phyloP scores from a whole-genome alignment of 768 basidiomycete genomes.

The Rhodotorula babjevae region DNA sequence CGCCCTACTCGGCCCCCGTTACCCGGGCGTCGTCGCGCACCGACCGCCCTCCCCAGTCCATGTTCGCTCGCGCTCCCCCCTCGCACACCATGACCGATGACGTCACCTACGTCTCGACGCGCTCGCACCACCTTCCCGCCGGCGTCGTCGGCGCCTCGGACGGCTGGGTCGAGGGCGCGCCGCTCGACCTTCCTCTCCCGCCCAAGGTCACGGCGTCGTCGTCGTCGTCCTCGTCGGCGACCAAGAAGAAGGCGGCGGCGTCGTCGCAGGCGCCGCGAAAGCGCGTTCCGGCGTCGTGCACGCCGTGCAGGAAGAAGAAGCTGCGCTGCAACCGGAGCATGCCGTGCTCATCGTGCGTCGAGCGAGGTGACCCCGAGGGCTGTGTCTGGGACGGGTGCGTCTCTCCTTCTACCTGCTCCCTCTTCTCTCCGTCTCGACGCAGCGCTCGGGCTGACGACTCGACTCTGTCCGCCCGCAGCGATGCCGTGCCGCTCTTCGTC shows the following conservation, averaged over 20 bases:
- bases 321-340: slow-evolving; percentile 23
- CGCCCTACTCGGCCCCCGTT: not conserved
- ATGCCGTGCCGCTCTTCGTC: slow-evolving; percentile 19
- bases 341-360: slow-evolving; percentile 30
- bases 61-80: not conserved
- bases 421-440: too few species aligned
- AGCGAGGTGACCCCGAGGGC: slow-evolving; percentile 8
- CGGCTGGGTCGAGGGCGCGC: not conserved
- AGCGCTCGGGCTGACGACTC: too few species aligned
- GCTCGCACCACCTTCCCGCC: not conserved
- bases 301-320: slow-evolving; percentile 31
- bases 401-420: too few species aligned
- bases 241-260: not conserved
- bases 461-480: not conserved
- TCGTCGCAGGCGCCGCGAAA: slow-evolving; percentile 6
- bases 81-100: too few species aligned
- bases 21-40: not conserved
- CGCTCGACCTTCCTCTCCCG: not conserved
- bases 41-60: not conserved
- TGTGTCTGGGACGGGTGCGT: slow-evolving; percentile 35
- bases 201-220: not conserved
- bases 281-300: slow-evolving; percentile 18
- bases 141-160: slow-evolving; percentile 12
- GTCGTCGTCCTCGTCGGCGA: not conserved
- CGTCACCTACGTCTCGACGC: not conserved